These are phyloP conservation scores for Pseudocercospora cruenta DNA, from an alignment of 2,329 filamentous ascomycete species.

Conservation along the genomic window DNA sequence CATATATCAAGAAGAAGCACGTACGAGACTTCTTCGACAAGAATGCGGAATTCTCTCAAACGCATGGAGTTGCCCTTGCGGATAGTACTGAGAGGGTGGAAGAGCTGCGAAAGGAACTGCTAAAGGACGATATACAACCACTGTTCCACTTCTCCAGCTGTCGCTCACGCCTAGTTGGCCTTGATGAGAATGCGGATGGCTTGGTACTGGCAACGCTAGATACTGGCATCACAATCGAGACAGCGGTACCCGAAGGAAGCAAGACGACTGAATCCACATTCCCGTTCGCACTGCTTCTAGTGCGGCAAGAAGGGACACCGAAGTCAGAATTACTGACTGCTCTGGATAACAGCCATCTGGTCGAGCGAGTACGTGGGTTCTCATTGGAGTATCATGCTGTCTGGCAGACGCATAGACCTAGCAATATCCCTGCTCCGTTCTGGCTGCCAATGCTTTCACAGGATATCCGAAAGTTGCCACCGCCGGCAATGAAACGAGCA, in stretches of 20 bases:
- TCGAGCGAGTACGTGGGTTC: constrained; percentile 58
- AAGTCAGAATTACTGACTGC: constrained; percentile 45
- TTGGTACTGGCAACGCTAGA: constrained; percentile 56
- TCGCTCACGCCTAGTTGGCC: constrained; percentile 53
- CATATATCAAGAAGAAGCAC: constrained; percentile 48
- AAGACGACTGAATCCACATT: constrained; percentile 40
- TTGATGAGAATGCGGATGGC: constrained; percentile 48
- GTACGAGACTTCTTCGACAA: constrained; percentile 45
- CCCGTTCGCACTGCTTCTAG: constrained; percentile 56
- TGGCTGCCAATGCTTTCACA: constrained; percentile 54
- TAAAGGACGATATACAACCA: constrained; percentile 50
- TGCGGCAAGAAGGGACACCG: constrained; percentile 53
- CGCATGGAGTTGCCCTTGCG: constrained; percentile 27
- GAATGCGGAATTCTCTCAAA: constrained; percentile 29
- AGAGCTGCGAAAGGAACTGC: constrained; percentile 48
- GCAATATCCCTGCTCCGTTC: constrained; percentile 50
- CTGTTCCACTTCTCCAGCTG: constrained; percentile 51
- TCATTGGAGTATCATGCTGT: constrained; percentile 58
- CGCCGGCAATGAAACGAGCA: constrained; percentile 34
- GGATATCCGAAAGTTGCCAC: constrained; percentile 59
- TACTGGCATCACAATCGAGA: constrained; percentile 48
- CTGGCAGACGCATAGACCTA: constrained; percentile 51
- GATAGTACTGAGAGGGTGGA: constrained; percentile 31
- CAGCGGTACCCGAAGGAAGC: constrained; percentile 24
- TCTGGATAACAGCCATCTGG: constrained; percentile 48